Conservation (phyloP, 2,329 filamentous ascomycete species). For the Juglanconis oblonga region DNA sequence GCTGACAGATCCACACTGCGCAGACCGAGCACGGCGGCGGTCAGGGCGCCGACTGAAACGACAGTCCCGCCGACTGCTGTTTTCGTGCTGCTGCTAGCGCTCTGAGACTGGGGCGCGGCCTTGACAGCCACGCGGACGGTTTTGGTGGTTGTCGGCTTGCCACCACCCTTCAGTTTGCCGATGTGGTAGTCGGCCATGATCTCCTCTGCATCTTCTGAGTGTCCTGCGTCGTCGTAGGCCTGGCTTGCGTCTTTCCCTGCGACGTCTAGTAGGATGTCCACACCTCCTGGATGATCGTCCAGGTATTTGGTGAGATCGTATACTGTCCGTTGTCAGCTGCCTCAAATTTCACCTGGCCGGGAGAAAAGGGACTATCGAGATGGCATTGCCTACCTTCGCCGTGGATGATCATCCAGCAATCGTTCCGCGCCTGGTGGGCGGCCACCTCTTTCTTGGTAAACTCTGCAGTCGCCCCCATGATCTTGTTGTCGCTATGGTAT, state of each 20-base stretch:
- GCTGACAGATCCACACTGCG: conserved; percentile 16
- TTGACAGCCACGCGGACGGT: conserved; percentile 11
- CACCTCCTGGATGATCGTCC: conserved; percentile 66
- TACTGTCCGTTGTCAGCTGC: conserved; percentile 34
- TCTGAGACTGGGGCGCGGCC: conserved; percentile 1
- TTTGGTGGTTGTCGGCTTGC: conserved; percentile 5
- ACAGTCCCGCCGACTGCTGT: conserved; percentile 9
- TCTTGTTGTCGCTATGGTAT: neutral
- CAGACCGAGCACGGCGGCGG: conserved; percentile 8
- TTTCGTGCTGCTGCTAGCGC: neutral
- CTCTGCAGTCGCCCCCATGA: conserved; percentile 22
- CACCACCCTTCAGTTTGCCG: conserved; percentile 33
- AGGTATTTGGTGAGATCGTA: conserved; percentile 58
- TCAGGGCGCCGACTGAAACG: conserved; percentile 11
- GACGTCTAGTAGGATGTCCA: conserved; percentile 74
- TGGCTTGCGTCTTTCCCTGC: conserved; percentile 76
- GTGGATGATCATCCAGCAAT: conserved; percentile 55
- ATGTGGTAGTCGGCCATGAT: conserved; percentile 37
- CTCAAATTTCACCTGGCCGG: neutral
- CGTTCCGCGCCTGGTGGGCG: conserved; percentile 43
- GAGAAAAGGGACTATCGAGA: too few species aligned
- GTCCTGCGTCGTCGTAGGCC: conserved; percentile 80
- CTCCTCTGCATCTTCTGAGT: conserved; percentile 61
- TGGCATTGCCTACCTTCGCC: conserved; percentile 42
- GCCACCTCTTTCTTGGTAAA: conserved; percentile 42